Base-by-base conservation (phyloP, 768 basidiomycete genomes). In the Tylopilus intermedius region DNA sequence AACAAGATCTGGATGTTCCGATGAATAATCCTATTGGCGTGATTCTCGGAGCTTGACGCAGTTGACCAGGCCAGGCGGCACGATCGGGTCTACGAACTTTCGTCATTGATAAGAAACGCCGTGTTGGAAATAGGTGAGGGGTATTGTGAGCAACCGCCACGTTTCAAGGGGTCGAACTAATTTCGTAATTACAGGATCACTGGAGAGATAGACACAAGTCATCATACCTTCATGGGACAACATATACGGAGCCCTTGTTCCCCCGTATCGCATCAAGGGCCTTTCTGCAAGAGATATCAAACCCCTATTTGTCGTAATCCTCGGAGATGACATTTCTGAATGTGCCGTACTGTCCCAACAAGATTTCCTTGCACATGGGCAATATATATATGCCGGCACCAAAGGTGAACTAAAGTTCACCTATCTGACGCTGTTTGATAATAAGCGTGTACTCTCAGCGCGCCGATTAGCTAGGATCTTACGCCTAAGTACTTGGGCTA, bases 31-130 rank as follows among this genome's bases (percentile, higher is more conserved):
- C 80, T 0, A 72, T 72, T 3, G 83, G 85, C 4, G 64, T 83
- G 45, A 71, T 87, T 33, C 70, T 82, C n/a, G 80, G 81, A 13
- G 82, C 74, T 5, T 81, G 81, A 0, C 83, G 86, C 49, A 77
- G 76, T 56, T 84, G 83, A 8, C 65, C 90, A 32, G 24, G 78
- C 75, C 33, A 64, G 79, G 81, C 82, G 0, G 80, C 80, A 2
- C 71, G 81, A 18, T 2, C 2, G 15, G 79, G 75, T 27, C 67
- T 86, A n/a, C 63, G 69, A 6, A 67, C 73, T 0, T 67, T 88
- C 22, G 62, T 81, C 37, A 66, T 84, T 8, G 83, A 84, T 59
- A 69, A 71, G 54, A 74, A 76, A 44, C 47, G 63, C 9, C 65
- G 73, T 14, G 66, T 79, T 3, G 79, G 80, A 3, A 79, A 80